Base-by-base conservation (phyloP, 768 basidiomycete species). In the Leccinum truebloodii region DNA sequence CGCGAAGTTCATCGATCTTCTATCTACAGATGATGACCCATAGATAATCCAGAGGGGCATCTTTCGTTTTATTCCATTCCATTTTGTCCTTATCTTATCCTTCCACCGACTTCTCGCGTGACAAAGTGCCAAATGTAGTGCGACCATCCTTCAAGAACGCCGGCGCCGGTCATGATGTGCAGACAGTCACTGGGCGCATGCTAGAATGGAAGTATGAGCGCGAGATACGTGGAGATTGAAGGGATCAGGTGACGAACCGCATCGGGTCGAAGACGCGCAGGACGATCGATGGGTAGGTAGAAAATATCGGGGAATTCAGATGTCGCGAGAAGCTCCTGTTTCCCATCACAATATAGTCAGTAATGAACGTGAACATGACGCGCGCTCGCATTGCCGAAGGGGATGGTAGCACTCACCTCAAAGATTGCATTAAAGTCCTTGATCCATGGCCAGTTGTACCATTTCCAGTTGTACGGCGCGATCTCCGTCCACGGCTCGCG, bases 371-470 rank as follows among this genome's bases (percentile, higher is more conserved):
- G 24, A 20, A 24, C 24, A 46, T 16, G 32, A 24, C 3, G 39
- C 13, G 14, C 9, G 30, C 35, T 24, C 20, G 30, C 16, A 12
- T 34, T 12, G 39, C 24, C 34, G 1, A 48, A 32, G 13, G 5
- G 5, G n/a, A 5, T 10, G 18, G 3, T n/a, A 18, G 6, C 30
- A 68, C 76, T 22, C 41, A 87, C 86, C 81, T 86, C 74, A 65
- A 88, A 87, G 14, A 80, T 70, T n/a, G 72, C 67, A 60, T 89
- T 89, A 60, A 82, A 84, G 59, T 79, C 77, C 69, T 75, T 68
- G 52, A 89, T 87, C 73, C 80, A 79, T 0, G 77, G 80, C 88
- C 88, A 89, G 67, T 89, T 89, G 67, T 83, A 89, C 80, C 81
- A 85, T 32, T 78, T 75, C 75, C 77, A 78, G 41, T 63, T 59